Base-by-base conservation (phyloP, 2,329 filamentous ascomycete genomes). In the Helotiales sp. region DNA sequence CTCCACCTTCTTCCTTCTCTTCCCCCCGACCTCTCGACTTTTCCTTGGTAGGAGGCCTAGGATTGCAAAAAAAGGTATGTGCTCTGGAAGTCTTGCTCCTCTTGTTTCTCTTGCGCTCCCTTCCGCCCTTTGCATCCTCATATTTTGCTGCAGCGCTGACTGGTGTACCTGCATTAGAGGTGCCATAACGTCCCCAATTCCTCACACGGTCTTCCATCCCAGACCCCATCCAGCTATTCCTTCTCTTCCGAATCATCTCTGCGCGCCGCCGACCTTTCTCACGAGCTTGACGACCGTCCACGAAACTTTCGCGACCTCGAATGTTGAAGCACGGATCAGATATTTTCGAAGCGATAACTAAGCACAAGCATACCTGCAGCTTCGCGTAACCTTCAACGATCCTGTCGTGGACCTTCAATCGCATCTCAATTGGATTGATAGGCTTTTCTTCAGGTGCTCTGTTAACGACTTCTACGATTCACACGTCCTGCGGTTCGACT, bases 391-490 rank as follows among this genome's bases (percentile, higher is more conserved):
- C 63, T 64, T 53, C 63, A 58, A 59, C 58, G 49, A 62, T 63
- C 56, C 66, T 69, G 66, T 65, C 66, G 66, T 70, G 67, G 66
- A 70, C 64, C 64, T 70, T 65, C 63, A 65, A 62, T 69, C 68
- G 63, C 65, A 68, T 69, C 63, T 64, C 69, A 69, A 69, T 71
- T 70, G 69, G 62, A 67, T 66, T 69, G 60, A 66, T 63, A 61
- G 64, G 68, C 66, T 66, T 66, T 61, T 62, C 65, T 67, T 67
- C 60, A 64, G 64, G 61, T 63, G 66, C 65, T 62, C 52, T 66
- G 66, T 70, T 76, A 70, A 76, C 72, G 74, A 76, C 69, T 65
- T 72, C 73, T 72, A 76, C 73, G 74, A 76, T 67, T 69, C 70
- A 72, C 70, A 76, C 73, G 74, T 73, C 69, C 63, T 66, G 60